Evolutionary conservation across 78 protist species (phyloP).

Genomic region (Blattamonas nauphoetae): DNA sequence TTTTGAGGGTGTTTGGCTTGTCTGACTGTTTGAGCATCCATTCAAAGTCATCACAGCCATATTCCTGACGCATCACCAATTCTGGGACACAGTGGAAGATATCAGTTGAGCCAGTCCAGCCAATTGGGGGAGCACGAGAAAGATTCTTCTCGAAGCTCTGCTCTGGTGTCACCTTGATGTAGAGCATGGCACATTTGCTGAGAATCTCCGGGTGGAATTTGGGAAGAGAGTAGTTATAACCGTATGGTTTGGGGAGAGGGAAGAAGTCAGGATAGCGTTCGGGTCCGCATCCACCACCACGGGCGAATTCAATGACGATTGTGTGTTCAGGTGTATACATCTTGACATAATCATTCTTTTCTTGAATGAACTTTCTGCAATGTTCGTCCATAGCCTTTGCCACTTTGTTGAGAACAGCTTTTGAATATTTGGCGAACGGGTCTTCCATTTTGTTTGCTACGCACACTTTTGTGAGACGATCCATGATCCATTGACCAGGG

Average conservation of each 20-base stretch:
- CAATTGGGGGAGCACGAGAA: background rate
- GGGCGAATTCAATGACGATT: slow-evolving; percentile 35
- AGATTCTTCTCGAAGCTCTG: slow-evolving; percentile 20
- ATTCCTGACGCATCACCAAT: slow-evolving; percentile 33
- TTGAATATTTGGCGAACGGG: background rate
- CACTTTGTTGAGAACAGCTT: background rate
- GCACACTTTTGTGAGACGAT: background rate
- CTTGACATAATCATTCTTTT: background rate
- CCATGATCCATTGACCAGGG: slow-evolving; percentile 17
- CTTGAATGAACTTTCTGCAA: background rate
- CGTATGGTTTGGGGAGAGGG: slow-evolving; percentile 13
- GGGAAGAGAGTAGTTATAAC: slow-evolving; percentile 25
- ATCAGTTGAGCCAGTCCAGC: background rate
- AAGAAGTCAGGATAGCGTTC: background rate
- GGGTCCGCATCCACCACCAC: slow-evolving; percentile 32
- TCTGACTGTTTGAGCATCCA: background rate
- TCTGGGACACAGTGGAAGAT: slow-evolving; percentile 39
- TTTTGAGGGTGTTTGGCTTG: background rate
- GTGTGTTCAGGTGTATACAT: background rate
- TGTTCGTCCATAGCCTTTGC: background rate
- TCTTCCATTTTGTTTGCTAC: background rate
- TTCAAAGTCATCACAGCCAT: slow-evolving; percentile 31
- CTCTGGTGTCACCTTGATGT: slow-evolving; percentile 40
- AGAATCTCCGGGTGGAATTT: slow-evolving; percentile 12
- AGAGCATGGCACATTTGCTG: slow-evolving; percentile 17